Base-by-base conservation (phyloP, 75 land plant species). In the Pinus tabuliformis region DNA sequence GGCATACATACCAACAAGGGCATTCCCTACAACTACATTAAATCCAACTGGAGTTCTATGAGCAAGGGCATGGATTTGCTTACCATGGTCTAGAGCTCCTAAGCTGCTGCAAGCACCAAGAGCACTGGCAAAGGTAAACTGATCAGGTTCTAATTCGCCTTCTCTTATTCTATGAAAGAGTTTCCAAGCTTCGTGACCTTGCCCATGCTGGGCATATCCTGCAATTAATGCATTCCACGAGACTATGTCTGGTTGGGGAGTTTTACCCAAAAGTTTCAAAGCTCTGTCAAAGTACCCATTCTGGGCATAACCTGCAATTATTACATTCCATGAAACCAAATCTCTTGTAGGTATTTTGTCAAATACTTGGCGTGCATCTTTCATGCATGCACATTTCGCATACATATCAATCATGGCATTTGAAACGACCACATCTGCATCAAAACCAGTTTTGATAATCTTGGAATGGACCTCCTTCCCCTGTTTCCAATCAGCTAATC, bases 121-220 rank as follows among this genome's bases (percentile, higher is more conserved):
- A 33, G 91, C 82, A 76, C 90, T 91, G 24, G 92, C 86, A 77
- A 85, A 90, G 26, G 95, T 95, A 75, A 90, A 87, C 57, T 82
- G 80, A 78, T 83, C 84, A 1, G 64, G 70, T 18, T 78, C 81
- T 49, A 85, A 17, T 6, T 79, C 86, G 36, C 62, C 62, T 13
- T 39, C 12, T 61, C 36, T 49, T 45, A 76, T 76, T 63, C 36
- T 18, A 18, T 30, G 13, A 70, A 83, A 82, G 8, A 91, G 56
- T n/a, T 85, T 83, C 63, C 92, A 81, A 18, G 94, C 90, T 59
- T 81, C 84, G 15, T 80, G 70, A 8, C 86, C 74, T 59, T 82
- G 42, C 16, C 80, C 78, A 59, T 84, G 85, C 66, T 83, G 91
- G 8, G 78, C 81, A 73, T 87, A 89, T 9, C 86, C 94, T 79